Percentiles rank a stretch among this genome's conserved stretches.
Conservation (phyloP, 2,329 filamentous ascomycete species). For the Colletotrichum agaves region DNA sequence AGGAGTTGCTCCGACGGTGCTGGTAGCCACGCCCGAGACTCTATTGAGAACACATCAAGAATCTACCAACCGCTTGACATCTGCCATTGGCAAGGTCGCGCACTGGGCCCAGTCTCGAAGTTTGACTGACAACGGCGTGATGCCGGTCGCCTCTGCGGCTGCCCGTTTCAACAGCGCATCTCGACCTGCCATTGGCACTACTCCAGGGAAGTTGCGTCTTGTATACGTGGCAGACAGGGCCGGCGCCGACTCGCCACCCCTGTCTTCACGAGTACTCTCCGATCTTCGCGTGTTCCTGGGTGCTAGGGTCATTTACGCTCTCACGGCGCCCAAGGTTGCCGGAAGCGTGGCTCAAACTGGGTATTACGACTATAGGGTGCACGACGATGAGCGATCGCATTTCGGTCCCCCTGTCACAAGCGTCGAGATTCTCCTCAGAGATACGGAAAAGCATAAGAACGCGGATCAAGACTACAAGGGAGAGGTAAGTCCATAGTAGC, state of each 20-base stretch:
- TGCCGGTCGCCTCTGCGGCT: constrained; percentile 74
- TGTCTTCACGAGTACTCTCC: constrained; percentile 77
- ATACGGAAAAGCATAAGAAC: constrained; percentile 69
- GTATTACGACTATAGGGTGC: constrained; percentile 84
- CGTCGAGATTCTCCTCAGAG: constrained; percentile 80
- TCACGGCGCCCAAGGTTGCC: constrained; percentile 85
- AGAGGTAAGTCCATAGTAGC: constrained; percentile 61
- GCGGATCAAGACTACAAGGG: constrained; percentile 71
- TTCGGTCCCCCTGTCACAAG: constrained; percentile 86
- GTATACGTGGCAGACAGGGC: constrained; percentile 82
- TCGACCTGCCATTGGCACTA: constrained; percentile 68
- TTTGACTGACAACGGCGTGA: constrained; percentile 75
- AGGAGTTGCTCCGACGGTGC: constrained; percentile 81
- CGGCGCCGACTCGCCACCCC: constrained; percentile 68
- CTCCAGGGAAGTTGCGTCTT: constrained; percentile 80
- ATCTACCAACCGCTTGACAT: constrained; percentile 67
- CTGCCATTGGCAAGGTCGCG: constrained; percentile 72
- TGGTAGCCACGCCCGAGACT: constrained; percentile 81
- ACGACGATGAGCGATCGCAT: constrained; percentile 63
- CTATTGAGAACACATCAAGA: constrained; percentile 75
- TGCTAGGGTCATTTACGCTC: constrained; percentile 84
- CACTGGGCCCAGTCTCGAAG: constrained; percentile 78
- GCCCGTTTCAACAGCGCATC: constrained; percentile 57
- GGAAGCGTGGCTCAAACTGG: constrained; percentile 90
- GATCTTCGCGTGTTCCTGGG: constrained; percentile 85